Base-by-base conservation (phyloP, 345 rosid genomes). In the Ceriops decandra region DNA sequence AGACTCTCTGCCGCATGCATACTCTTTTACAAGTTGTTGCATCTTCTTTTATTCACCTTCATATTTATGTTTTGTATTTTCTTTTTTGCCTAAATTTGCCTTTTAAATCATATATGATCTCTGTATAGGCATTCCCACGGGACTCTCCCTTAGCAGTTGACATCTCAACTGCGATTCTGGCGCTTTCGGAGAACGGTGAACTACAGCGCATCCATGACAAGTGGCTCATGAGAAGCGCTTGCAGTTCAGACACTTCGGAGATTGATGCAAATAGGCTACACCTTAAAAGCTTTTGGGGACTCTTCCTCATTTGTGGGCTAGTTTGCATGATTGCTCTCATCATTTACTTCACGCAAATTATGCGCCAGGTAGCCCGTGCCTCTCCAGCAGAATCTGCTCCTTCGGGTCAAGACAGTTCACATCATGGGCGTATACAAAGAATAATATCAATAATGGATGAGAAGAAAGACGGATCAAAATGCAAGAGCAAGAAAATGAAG, bases 151-250 rank as follows among this genome's bases (percentile, higher is more conserved):
- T 95, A 69, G 90, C 99, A 0, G 70, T 89, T 5, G 97, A 95
- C 78, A 61, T 95, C 69, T 95, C 99, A 20, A 87, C 88, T 22
- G 96, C 97, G 36, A 91, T 91, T 73, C 83, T 95, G 49, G 81
- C 71, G 57, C 87, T 95, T 26, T 83, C 97, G 3, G 97, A 91
- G 87, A 91, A 76, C 17, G 99, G 98, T 17, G 97, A 95, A 78
- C 87, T 95, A 32, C 97, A 89, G 77, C 81, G 96, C 68, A 95
- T 95, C 75, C 99, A 91, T 58, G 97, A 93, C 82, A 95, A 91
- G 80, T 95, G 99, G 97, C 80, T 95, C 57, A 77, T 76, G 83
- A 76, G 75, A 71, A 85, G 87, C 68, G 47, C 82, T 21, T 95
- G 96, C 86, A 68, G 82, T 80, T 80, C 82, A 63, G 97, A 95